These are phyloP conservation scores for Funneliformis mosseae DNA, from an alignment of 192 early-diverging fungal genomes.

Conservation along the genomic window DNA sequence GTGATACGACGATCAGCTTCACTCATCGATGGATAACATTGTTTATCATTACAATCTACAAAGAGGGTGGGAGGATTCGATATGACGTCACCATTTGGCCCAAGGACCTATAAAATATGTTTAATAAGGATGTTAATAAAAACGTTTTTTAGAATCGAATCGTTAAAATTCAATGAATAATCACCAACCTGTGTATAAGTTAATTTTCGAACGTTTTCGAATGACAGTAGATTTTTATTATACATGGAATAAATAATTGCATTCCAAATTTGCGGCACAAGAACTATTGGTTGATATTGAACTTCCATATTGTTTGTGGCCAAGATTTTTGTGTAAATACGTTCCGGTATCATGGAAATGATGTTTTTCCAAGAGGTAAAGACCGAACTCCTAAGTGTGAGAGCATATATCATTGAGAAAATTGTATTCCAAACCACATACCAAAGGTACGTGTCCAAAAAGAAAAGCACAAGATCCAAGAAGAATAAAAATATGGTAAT, in stretches of 20 bases:
- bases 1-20: constrained; percentile 83
- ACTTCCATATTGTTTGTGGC: constrained; percentile 75
- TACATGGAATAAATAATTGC: constrained; percentile 85
- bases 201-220: constrained; percentile 73
- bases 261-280: constrained; percentile 87
- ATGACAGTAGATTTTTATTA: constrained; percentile 73
- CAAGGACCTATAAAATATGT: constrained; percentile 35
- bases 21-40: constrained; percentile 73
- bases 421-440: constrained; percentile 84
- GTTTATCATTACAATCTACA: constrained; percentile 73
- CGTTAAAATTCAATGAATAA: constrained; percentile 8
- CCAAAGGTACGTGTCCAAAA: constrained; percentile 87
- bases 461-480: constrained; percentile 74
- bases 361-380: constrained; percentile 86
- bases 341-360: constrained; percentile 77
- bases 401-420: constrained; percentile 75
- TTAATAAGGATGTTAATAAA: constrained; percentile 60
- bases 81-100: constrained; percentile 50
- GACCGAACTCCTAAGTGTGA: constrained; percentile 79
- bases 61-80: constrained; percentile 78
- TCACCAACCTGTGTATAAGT: constrained; percentile 69
- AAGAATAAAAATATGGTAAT: constrained; percentile 73
- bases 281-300: constrained; percentile 76
- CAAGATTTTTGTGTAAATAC: constrained; percentile 76
- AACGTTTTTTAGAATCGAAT: not conserved